These are phyloP conservation scores for Pseudocercospora fijiensis DNA, from an alignment of 2,329 filamentous ascomycete genomes.

Conservation along the genomic window DNA sequence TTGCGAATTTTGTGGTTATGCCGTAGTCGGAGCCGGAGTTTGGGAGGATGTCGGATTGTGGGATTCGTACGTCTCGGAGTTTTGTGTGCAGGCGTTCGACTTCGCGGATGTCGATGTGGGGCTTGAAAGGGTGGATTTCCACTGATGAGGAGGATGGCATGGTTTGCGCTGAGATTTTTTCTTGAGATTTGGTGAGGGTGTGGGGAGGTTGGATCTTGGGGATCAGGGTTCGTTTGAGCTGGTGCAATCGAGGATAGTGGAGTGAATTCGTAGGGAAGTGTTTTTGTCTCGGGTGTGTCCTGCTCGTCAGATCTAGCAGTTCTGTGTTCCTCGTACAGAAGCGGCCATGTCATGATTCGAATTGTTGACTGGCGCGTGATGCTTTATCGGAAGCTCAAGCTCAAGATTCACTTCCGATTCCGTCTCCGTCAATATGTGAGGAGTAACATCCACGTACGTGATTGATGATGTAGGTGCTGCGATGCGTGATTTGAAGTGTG, in stretches of 20 bases:
- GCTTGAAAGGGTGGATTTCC: conserved; percentile 38
- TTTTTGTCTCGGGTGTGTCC: too few relatives aligned
- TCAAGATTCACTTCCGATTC: background rate
- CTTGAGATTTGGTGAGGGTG: background rate
- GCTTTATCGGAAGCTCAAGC: conserved; percentile 2
- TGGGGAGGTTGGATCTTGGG: background rate
- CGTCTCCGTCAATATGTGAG: background rate
- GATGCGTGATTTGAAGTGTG: background rate
- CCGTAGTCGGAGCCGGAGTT: conserved; percentile 41
- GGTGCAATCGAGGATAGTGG: background rate
- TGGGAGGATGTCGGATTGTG: conserved; percentile 39
- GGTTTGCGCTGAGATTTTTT: background rate
- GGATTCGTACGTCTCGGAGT: conserved; percentile 38
- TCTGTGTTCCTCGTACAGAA: too few relatives aligned
- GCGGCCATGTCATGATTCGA: too few relatives aligned
- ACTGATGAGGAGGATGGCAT: background rate
- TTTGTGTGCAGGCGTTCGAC: conserved; percentile 41
- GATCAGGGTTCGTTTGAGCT: background rate
- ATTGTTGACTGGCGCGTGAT: background rate
- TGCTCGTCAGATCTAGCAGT: too few relatives aligned
- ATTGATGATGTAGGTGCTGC: background rate
- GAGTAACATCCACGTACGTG: background rate
- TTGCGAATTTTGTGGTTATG: conserved; percentile 37
- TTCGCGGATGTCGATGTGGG: conserved; percentile 39
- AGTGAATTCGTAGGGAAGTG: too few relatives aligned